Conservation (phyloP, 2,329 filamentous ascomycete species). For the Plenodomus lindquistii region DNA sequence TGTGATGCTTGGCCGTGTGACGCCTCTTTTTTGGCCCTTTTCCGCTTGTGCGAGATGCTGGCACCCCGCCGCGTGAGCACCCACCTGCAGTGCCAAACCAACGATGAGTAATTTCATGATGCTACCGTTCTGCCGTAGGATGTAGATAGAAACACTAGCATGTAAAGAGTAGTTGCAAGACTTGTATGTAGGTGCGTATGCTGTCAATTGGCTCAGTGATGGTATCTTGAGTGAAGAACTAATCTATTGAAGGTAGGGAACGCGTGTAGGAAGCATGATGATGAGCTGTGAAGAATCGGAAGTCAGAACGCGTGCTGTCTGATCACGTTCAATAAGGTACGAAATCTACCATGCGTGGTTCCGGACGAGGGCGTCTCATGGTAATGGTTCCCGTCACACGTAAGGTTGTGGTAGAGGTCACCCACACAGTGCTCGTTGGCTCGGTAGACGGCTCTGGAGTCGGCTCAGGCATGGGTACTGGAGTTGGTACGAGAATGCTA, state of each 20-base stretch:
- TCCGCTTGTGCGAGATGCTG: too few relatives aligned
- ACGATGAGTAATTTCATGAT: too few relatives aligned
- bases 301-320: neutral
- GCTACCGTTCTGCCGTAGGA: too few relatives aligned
- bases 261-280: neutral
- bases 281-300: neutral
- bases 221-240: neutral
- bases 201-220: neutral
- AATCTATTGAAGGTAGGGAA: neutral
- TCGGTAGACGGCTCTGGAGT: neutral
- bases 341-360: neutral
- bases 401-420: conserved; percentile 11
- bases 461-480: conserved; percentile 4
- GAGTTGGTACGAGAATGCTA: conserved; percentile 11
- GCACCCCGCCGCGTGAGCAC: too few relatives aligned
- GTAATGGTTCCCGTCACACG: conserved; percentile 14
- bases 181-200: neutral
- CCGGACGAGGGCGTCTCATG: conserved; percentile 7
- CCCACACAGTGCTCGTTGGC: conserved; percentile 19
- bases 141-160: too few relatives aligned
- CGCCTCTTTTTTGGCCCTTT: too few relatives aligned
- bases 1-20: too few relatives aligned
- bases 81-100: too few relatives aligned
- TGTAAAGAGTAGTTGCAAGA: too few relatives aligned
- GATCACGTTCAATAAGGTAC: neutral